Conservation (phyloP, 768 basidiomycete genomes). For the Mycena amicta region DNA sequence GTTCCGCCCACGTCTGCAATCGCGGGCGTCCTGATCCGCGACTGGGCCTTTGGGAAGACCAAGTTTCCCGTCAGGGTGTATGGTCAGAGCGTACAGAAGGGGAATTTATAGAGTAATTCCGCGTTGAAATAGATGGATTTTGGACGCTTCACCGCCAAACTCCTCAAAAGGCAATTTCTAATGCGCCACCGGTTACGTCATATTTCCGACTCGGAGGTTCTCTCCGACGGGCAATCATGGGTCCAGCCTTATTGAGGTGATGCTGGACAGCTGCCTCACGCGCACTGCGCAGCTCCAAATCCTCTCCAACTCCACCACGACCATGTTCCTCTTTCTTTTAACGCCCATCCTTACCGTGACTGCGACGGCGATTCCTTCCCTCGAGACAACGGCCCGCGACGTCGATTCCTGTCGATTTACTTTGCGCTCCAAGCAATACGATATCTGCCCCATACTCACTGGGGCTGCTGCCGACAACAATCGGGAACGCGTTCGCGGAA, state of each 20-base stretch:
- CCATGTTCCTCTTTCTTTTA: not conserved
- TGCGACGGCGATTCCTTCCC: not conserved
- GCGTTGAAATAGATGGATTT: no score
- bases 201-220: not conserved
- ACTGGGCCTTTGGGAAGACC: conserved; percentile 74
- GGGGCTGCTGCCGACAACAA: not conserved
- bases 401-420: not conserved
- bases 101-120: conserved; percentile 26
- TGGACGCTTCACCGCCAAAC: not conserved
- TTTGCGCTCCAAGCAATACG: not conserved
- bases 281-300: not conserved
- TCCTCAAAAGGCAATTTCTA: not conserved
- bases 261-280: not conserved
- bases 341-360: not conserved
- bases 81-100: conserved; percentile 19
- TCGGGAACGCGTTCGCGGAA: not conserved
- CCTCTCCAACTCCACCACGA: not conserved
- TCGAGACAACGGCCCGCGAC: not conserved
- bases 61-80: conserved; percentile 30
- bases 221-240: not conserved
- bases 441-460: not conserved
- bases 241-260: not conserved
- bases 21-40: conserved; percentile 80
- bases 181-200: not conserved
- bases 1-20: conserved; percentile 80